Base-by-base conservation (phyloP, 208 protist species). In the Acanthamoeba healyi region DNA sequence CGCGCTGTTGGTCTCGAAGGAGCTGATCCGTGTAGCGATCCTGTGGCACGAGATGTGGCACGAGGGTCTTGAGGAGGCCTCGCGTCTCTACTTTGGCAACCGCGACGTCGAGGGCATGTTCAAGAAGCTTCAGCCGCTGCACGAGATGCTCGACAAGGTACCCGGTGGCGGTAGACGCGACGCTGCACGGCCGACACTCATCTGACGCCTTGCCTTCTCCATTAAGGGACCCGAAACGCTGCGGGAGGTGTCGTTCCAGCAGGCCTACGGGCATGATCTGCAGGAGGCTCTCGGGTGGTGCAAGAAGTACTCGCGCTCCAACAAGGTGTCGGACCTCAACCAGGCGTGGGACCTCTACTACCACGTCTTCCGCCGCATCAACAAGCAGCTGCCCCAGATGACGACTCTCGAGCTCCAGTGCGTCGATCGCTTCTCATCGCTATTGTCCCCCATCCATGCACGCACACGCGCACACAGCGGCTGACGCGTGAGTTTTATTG, bases 21-120 rank as follows among this genome's bases (percentile, higher is more conserved):
- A 99, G 95, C 97, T 99, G 12, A 99, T 99, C 70, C 98, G 99
- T 40, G 99, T 99, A 74, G 99, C 99, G 46, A 99, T 99, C 95
- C 95, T 99, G 49, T 99, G 99, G 99, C n/a, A 82, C 79, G 98
- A n/a, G n/a, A n/a, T n/a, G n/a, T n/a, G n/a, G n/a, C n/a, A n/a
- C n/a, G n/a, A 99, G 94, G 94, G 98, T 97, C 94, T 98, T 81
- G 97, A 98, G 79, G 98, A 99, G 93, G 99, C 98, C 49, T 98
- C 97, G 93, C 97, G 97, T 49, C 97, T 99, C 61, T 99, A 98
- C 96, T 92, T 98, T 94, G 98, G 97, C 29, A 98, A 99, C 22
- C 96, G 99, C 82, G 98, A 99, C 95, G 95, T 98, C 15, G 96
- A 98, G 51, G 98, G 96, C 54, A 99, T 99, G 96, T 96, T 99